Base-by-base conservation (phyloP, 106 monocot species). In the Triglochin maritima region DNA sequence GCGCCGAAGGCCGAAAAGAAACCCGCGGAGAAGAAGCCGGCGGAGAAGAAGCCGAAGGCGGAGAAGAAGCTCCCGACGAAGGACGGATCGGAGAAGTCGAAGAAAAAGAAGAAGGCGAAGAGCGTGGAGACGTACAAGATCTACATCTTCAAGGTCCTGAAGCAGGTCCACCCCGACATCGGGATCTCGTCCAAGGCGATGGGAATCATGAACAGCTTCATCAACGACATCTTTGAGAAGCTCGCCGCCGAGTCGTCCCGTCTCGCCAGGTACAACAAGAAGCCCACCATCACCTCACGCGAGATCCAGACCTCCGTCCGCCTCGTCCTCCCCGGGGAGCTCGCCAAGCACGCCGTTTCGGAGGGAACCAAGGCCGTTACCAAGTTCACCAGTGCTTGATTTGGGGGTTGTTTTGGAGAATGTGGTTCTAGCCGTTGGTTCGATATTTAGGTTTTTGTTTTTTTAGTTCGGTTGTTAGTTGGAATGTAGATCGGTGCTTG, bases 301-400 rank as follows among this genome's bases (percentile, higher is more conserved):
- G 82, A 86, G 79, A 86, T 82, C 60, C 86, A 80, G 79, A 82
- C 82, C 43, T 73, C 86, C 55, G 86, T 86, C 5, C 68, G 82
- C 16, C 78, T 83, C 52, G 80, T 81, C 4, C 80, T 81, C 17
- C 83, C 80, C 4, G 82, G 82, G 0, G 82, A 80, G 78, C 86
- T 86, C 59, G 80, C 82, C 41, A 78, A 82, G 75, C 82, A 86
- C 48, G 82, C 82, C 49, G 79, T 82, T 3, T 86, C 82, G 43
- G 86, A 86, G 63, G 82, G 81, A 4, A 86, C 86, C 68, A 85
- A 86, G 82, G 86, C 86, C 4, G 86, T 85, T 16, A 85, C 81
- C 45, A 85, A 85, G 71, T 84, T 84, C 68, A 84, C 84, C 44
- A 84, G 84, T 49, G 67, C 81, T 63, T 17, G 17, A 29, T 17